Conservation (phyloP, 352 stramenopile genomes). For the Globisporangium lucens region DNA sequence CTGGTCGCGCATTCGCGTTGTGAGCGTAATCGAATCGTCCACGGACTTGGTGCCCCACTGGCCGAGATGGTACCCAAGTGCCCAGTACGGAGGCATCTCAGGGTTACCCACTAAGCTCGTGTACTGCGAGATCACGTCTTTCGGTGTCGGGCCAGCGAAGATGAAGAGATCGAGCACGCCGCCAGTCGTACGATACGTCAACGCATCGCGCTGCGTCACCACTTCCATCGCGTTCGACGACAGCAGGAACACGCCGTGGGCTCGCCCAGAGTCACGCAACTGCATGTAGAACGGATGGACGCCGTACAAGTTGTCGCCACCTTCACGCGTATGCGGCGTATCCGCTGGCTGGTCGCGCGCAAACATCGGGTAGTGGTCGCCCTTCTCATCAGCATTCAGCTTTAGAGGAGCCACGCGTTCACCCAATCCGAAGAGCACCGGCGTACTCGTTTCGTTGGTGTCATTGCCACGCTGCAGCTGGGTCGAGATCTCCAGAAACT, state of each 20-base stretch:
- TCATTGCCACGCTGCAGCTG: conserved; percentile 28
- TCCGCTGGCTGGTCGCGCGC: conserved; percentile 27
- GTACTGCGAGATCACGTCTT: conserved; percentile 71
- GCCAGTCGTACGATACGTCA: conserved; percentile 79
- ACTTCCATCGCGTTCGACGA: conserved; percentile 89
- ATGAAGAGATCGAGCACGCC: conserved; percentile 83
- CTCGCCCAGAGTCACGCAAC: conserved; percentile 31
- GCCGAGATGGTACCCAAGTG: conserved; percentile 81
- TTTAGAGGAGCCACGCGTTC: conserved; percentile 50
- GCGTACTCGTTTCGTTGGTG: conserved; percentile 17
- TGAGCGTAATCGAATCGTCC: conserved; percentile 31
- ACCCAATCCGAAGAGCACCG: conserved; percentile 70
- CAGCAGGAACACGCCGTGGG: conserved; percentile 76
- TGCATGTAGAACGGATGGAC: conserved; percentile 83
- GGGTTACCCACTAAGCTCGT: conserved; percentile 69
- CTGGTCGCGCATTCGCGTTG: conserved; percentile 29
- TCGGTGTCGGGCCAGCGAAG: conserved; percentile 56
- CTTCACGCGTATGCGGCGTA: conserved; percentile 24
- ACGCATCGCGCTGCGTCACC: conserved; percentile 44
- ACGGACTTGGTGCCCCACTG: conserved; percentile 35
- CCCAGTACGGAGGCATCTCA: conserved; percentile 81
- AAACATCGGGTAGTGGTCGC: conserved; percentile 75
- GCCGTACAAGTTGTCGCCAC: conserved; percentile 75
- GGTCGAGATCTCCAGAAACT: conserved; percentile 86
- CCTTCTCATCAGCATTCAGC: conserved; percentile 37